Conservation (phyloP, 345 rosid species). For the Cardiospermum halicacabum region DNA sequence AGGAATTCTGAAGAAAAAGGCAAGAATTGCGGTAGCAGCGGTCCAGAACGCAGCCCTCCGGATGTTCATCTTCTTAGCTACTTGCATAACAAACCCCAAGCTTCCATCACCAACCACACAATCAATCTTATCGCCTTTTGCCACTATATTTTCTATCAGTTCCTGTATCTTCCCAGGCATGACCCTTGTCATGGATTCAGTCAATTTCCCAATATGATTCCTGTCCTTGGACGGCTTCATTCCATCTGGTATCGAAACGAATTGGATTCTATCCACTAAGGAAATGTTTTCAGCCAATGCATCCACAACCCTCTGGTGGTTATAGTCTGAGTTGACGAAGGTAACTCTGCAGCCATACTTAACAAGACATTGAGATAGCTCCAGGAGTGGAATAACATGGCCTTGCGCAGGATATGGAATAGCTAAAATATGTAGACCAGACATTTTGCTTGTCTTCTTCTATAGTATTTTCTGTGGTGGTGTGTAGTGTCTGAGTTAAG, state of each 20-base stretch:
- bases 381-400: constrained; percentile 9
- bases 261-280: background rate
- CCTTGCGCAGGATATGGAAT: background rate
- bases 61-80: background rate
- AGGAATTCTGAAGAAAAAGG: background rate
- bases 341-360: constrained; percentile 17
- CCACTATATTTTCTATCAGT: background rate
- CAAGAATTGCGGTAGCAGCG: background rate
- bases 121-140: background rate
- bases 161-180: constrained; percentile 7
- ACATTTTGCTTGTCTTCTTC: too few relatives aligned
- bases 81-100: constrained; percentile 5
- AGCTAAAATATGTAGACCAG: background rate
- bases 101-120: background rate
- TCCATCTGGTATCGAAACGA: constrained; percentile 7
- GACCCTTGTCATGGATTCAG: background rate
- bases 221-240: background rate
- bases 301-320: background rate
- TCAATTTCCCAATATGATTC: background rate
- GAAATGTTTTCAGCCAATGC: background rate
- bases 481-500: too few relatives aligned
- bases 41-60: background rate
- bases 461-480: too few relatives aligned
- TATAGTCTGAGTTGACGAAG: constrained; percentile 19
- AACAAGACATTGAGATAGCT: constrained; percentile 8